These are phyloP conservation scores for Lecanosticta acicola DNA, from an alignment of 2,329 filamentous ascomycete genomes.

Conservation along the genomic window DNA sequence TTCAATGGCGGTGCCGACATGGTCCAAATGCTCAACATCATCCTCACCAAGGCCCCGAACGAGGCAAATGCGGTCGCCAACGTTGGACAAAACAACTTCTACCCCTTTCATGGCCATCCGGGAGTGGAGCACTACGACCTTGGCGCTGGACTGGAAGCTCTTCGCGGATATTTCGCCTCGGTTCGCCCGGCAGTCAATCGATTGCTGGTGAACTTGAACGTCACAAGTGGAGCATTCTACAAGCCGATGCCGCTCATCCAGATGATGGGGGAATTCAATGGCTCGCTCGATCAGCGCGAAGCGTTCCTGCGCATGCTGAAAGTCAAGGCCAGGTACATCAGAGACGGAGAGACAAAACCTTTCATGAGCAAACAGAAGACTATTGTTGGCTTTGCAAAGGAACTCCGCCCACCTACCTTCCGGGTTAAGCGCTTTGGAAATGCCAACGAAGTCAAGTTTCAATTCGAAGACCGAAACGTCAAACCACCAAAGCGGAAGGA, in stretches of 20 bases:
- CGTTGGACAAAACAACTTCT: slow-evolving; percentile 52
- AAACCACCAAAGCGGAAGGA: slow-evolving; percentile 31
- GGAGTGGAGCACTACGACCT: slow-evolving; percentile 38
- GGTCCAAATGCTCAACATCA: slow-evolving; percentile 55
- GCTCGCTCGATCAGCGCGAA: slow-evolving; percentile 19
- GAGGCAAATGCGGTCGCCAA: slow-evolving; percentile 38
- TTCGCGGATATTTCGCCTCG: slow-evolving; percentile 59
- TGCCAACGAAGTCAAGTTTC: slow-evolving; percentile 50
- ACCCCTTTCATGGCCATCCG: slow-evolving; percentile 35
- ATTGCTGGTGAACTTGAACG: slow-evolving; percentile 58
- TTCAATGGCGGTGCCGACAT: slow-evolving; percentile 46
- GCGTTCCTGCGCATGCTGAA: slow-evolving; percentile 28
- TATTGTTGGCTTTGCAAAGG: slow-evolving; percentile 43
- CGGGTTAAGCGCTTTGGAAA: slow-evolving; percentile 24
- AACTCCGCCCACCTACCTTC: slow-evolving; percentile 18
- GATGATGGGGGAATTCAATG: slow-evolving; percentile 34
- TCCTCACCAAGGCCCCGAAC: slow-evolving; percentile 48
- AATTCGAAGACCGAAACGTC: slow-evolving; percentile 15
- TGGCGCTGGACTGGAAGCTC: slow-evolving; percentile 49
- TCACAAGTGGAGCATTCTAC: slow-evolving; percentile 56
- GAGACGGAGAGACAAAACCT: slow-evolving; percentile 19
- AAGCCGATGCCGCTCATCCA: slow-evolving; percentile 31
- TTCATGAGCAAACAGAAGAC: slow-evolving; percentile 37
- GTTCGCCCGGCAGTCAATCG: slow-evolving; percentile 54
- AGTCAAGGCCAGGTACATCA: slow-evolving; percentile 24